These are phyloP conservation scores for Taxawa tesnikishii DNA, from an alignment of 2,329 filamentous ascomycete species.

Conservation along the genomic window DNA sequence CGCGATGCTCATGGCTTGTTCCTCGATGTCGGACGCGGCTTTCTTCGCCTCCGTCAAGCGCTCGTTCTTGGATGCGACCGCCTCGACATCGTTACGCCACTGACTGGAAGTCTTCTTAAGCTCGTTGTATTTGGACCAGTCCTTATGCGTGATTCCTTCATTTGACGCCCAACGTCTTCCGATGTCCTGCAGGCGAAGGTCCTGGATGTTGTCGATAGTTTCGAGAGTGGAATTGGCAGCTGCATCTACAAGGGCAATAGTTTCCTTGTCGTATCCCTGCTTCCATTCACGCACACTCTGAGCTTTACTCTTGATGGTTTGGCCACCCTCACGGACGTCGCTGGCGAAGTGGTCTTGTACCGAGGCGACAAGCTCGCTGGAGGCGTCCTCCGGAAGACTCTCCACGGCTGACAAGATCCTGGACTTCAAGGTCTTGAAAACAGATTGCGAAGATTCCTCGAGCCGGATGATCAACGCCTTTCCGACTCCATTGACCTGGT, in stretches of 20 bases:
- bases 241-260: conserved; percentile 54
- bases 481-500: conserved; percentile 54
- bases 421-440: conserved; percentile 53
- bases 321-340: conserved; percentile 54
- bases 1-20: conserved; percentile 68
- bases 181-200: conserved; percentile 78
- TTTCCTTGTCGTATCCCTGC: conserved; percentile 56
- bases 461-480: conserved; percentile 56
- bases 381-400: conserved; percentile 45
- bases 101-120: conserved; percentile 71
- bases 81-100: conserved; percentile 73
- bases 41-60: conserved; percentile 56
- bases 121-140: conserved; percentile 91
- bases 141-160: conserved; percentile 89
- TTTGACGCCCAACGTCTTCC: conserved; percentile 93
- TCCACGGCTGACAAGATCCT: conserved; percentile 47
- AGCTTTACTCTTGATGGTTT: conserved; percentile 63
- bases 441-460: conserved; percentile 51
- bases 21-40: conserved; percentile 57
- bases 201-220: conserved; percentile 70
- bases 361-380: conserved; percentile 37
- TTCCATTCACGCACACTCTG: conserved; percentile 69
- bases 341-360: conserved; percentile 40
- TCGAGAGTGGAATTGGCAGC: conserved; percentile 71
- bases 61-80: conserved; percentile 61